Base-by-base conservation (phyloP, 2,329 filamentous ascomycete genomes). In the Fusarium paranaense region DNA sequence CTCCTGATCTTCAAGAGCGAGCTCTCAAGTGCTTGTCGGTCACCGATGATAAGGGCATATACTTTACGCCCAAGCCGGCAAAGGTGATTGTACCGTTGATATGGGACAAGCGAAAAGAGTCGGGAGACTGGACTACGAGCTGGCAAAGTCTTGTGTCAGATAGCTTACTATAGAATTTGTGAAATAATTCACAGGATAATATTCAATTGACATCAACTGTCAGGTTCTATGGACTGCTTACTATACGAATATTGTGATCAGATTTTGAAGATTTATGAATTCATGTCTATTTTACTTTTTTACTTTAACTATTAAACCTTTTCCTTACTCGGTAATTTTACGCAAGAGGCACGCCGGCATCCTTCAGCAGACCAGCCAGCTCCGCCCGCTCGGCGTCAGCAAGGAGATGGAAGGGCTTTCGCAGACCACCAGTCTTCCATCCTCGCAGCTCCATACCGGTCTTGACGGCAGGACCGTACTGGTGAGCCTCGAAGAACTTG, bases 381-480 rank as follows among this genome's bases (percentile, higher is more conserved):
- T 86, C 83, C 3, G 74, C 77, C 69, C 73, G 76, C 63, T 78
- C 52, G 32, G 82, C 79, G 10, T 67, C 74, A 42, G 75, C 64
- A 2, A 78, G 73, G 57, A 88, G 71, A 13, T 80, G 76, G 76
- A 88, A 88, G 0, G 87, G 87, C 80, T 87, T 88, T 64, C 87
- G 80, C 69, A 87, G 45, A 5, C 86, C 86, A 20, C 87, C 87
- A 1, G 86, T 87, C 47, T 80, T 77, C 75, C 82, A 82, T 0
- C 86, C 86, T 33, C 81, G 81, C 58, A 88, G 66, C 76, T 88
- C 86, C 77, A 88, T 83, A 0, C 83, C 87, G 0, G 86, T 87
- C 82, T 88, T 88, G 10, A 87, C 82, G 8, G 84, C 85, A 7
- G 84, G 79, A 0, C 82, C 80, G 67, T 88, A 88, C 63, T 87